A percentile compares a stretch with the other conserved stretches of the same genome.
phyloP scores from a whole-genome alignment of 2,329 filamentous ascomycete species.

The Zasmidium cellare region DNA sequence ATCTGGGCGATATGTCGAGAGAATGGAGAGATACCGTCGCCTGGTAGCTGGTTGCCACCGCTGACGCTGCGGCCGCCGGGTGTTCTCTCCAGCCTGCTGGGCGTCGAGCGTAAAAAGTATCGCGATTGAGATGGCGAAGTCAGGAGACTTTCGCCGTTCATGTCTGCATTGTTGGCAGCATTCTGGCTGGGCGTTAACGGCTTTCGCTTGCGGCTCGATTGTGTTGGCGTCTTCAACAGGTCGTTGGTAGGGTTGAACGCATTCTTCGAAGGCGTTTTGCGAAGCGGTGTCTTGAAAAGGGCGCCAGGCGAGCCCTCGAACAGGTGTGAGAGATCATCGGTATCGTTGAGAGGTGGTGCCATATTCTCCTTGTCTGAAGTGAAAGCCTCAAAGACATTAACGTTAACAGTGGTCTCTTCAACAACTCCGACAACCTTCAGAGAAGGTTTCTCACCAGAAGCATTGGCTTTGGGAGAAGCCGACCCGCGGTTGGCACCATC shows the following conservation, averaged over 20 bases:
- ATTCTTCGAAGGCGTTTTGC: conserved; percentile 61
- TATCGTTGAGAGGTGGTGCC: conserved; percentile 49
- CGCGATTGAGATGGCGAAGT: conserved; percentile 35
- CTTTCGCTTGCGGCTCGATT: conserved; percentile 38
- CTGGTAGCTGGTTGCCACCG: conserved; percentile 12
- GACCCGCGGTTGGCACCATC: conserved; percentile 12
- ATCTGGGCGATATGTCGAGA: conserved; percentile 65
- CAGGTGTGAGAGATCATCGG: conserved; percentile 57
- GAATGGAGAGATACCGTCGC: conserved; percentile 54
- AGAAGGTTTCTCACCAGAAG: conserved; percentile 5
- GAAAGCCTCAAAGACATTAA: conserved; percentile 36
- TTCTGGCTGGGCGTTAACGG: conserved; percentile 31
- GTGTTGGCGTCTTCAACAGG: conserved; percentile 48
- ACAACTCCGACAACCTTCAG: conserved; percentile 14
- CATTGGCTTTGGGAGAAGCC: conserved; percentile 9
- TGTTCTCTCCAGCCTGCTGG: conserved; percentile 38
- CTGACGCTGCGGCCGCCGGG: conserved; percentile 30
- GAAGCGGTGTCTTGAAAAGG: conserved; percentile 51
- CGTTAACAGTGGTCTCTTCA: conserved; percentile 19
- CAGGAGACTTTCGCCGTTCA: conserved; percentile 36
- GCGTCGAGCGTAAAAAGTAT: conserved; percentile 41
- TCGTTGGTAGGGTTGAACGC: conserved; percentile 39
- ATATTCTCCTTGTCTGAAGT: conserved; percentile 60
- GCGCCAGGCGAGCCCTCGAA: conserved; percentile 64
- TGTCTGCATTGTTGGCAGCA: conserved; percentile 26